Evolutionary conservation across 176 grass and related monocot species (phyloP), one percentile per base, ranked within the genome.

Genomic region (Secale cereale): DNA sequence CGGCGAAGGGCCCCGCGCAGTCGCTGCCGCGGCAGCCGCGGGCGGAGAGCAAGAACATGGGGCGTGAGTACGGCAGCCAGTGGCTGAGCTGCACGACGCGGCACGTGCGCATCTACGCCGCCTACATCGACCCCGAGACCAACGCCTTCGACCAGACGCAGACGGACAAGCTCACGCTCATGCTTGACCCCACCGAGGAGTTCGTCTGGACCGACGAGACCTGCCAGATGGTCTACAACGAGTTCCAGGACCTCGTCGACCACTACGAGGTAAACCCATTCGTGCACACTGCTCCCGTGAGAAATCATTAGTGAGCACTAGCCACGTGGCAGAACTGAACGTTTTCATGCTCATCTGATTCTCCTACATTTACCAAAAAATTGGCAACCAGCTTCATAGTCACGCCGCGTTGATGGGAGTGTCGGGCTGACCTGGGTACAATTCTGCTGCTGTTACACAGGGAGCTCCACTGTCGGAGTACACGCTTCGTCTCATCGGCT

Each of bases 101-200:
- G 73, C 96, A 98, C 86, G 40, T 98, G 27, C 94, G 96, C 88
- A 95, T 98, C 80, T 98, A 98, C 69, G 96, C 96, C 8, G 96
- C 96, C 14, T 95, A 98, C 91, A 95, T 98, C 84, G 91, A 98
- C 78, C 93, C 91, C n/a, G 90, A 84, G 23, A 98, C 96, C 62
- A 83, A 95, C 59, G 91, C 83, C 50, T 95, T 98, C 89, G 96
- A 98, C 89, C 96, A 98, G 91, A 94, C 93, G 29, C 96, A 95
- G 89, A 92, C 92, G 89, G 96, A 95, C 88, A 98, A 95, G 94
- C 91, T 95, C 36, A 98, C 96, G 59, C 91, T 98, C 80, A 35
- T 98, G 22, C 93, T 98, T 46, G 93, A 98, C 75, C 93, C 96
- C 1, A 80, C 83, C 74, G 80, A 95, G 65, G 96, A 98, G 89